Percentiles rank a stretch among this genome's conserved stretches.
These are phyloP conservation scores for Penicillium sumatraense DNA, from an alignment of 2,329 filamentous ascomycete genomes.

Conservation along the genomic window DNA sequence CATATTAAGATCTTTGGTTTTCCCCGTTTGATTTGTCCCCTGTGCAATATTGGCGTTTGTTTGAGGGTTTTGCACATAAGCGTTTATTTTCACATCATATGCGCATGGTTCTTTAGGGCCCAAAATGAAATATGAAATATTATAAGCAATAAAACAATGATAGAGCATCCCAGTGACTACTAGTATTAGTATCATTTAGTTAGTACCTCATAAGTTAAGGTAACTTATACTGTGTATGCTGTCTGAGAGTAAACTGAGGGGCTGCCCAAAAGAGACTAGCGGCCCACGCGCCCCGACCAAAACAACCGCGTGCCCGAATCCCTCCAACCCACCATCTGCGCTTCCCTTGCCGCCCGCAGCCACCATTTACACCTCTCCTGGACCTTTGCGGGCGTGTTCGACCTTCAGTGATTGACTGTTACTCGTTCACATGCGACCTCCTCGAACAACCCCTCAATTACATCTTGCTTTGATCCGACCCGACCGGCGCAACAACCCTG, in stretches of 20 bases:
- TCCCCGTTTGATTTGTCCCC: background rate
- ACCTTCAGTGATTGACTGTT: background rate
- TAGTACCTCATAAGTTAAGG: background rate
- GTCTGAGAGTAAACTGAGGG: no score
- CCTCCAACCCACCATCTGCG: conserved; percentile 28
- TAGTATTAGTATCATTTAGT: no score
- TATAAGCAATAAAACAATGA: background rate
- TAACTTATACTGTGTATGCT: background rate
- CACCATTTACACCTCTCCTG: no score
- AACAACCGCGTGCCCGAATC: conserved; percentile 44
- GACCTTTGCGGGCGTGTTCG: conserved; percentile 18
- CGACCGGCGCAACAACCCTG: background rate
- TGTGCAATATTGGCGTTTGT: conserved; percentile 24
- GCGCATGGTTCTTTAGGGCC: conserved; percentile 12
- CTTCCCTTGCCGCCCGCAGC: conserved; percentile 31
- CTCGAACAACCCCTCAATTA: no score
- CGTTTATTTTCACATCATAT: conserved; percentile 24
- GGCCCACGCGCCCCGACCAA: conserved; percentile 46
- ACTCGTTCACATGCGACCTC: background rate
- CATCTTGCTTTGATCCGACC: background rate
- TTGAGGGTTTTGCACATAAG: conserved; percentile 24
- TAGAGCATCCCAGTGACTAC: no score
- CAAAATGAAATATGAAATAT: background rate
- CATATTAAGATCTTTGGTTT: conserved; percentile 16
- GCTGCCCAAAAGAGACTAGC: conserved; percentile 38